These are phyloP conservation scores for Prunus davidiana DNA, from an alignment of 306 rosid genomes.

Conservation along the genomic window DNA sequence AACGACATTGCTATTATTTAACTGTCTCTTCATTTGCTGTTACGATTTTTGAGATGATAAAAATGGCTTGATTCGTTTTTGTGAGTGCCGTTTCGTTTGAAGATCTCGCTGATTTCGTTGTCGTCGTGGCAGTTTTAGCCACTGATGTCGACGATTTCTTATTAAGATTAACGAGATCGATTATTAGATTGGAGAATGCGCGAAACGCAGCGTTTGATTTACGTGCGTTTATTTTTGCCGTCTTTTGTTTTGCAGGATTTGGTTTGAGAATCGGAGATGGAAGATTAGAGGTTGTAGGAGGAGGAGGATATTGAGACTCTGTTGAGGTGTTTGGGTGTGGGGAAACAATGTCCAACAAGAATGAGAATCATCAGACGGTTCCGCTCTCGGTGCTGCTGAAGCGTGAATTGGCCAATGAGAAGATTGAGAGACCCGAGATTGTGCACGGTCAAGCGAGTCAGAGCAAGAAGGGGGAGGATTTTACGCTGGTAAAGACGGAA, in stretches of 20 bases:
- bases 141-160: background rate
- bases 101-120: conserved; percentile 23
- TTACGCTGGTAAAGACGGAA: conserved; percentile 66
- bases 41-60: background rate
- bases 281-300: conserved; percentile 33
- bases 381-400: conserved; percentile 87
- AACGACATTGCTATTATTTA: background rate
- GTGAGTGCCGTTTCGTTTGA: background rate
- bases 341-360: conserved; percentile 66
- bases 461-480: conserved; percentile 98
- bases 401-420: conserved; percentile 88
- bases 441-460: conserved; percentile 78
- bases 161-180: background rate
- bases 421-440: conserved; percentile 89
- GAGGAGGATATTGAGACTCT: conserved; percentile 4
- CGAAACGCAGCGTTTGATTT: conserved; percentile 11
- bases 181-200: conserved; percentile 10
- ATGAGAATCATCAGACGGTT: conserved; percentile 70
- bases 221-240: background rate
- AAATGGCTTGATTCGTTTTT: background rate
- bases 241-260: conserved; percentile 33
- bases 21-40: background rate
- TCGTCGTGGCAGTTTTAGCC: background rate
- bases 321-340: conserved; percentile 14
- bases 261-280: conserved; percentile 25